Evolutionary conservation across 208 protist genomes (phyloP), one percentile per base, ranked within the genome.

Genomic region (Trypanosomatidae sp.): DNA sequence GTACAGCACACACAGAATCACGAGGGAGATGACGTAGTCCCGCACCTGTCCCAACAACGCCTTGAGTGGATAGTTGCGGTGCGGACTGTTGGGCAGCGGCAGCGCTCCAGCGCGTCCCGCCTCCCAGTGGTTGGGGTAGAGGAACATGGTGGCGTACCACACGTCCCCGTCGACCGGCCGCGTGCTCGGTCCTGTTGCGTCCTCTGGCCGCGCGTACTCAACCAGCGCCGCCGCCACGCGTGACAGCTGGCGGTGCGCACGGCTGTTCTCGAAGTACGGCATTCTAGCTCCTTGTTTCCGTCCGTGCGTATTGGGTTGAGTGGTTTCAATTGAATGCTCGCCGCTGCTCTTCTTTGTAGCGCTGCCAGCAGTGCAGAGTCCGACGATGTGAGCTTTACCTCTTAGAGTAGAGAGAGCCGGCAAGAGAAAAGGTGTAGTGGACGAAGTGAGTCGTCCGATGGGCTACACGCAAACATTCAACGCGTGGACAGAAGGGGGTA

Each of bases 101-200:
- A 82, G 70, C 2, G 78, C 80, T 4, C 65, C 74, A 4, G 70
- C 77, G 56, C 58, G 69, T n/a, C 88, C 84, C 12, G 81, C 84
- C 22, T 87, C 76, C 90, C 91, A 96, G 62, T 93, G 86, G 55
- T 96, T 96, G 9, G 88, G 88, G 62, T 96, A 96, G 22, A 94
- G 76, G 62, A 89, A 94, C 47, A 82, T 76, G 53, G 82, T 82
- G 12, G 91, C 91, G 66, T 94, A 96, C 81, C 88, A 91, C 50
- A 91, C 83, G 69, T 91, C 85, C 6, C 89, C 85, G 64, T 92
- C 85, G 0, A 94, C 82, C 3, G 17, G 44, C 33, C 69, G 69
- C 7, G 58, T 81, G 50, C 76, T 81, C 8, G 69, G 59, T n/a
- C 73, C 71, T 3, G 76, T 80, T 9, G 80, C 71, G 50, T 85